These are phyloP conservation scores for Talaromyces adpressus DNA, from an alignment of 495 filamentous ascomycete genomes.

Conservation along the genomic window DNA sequence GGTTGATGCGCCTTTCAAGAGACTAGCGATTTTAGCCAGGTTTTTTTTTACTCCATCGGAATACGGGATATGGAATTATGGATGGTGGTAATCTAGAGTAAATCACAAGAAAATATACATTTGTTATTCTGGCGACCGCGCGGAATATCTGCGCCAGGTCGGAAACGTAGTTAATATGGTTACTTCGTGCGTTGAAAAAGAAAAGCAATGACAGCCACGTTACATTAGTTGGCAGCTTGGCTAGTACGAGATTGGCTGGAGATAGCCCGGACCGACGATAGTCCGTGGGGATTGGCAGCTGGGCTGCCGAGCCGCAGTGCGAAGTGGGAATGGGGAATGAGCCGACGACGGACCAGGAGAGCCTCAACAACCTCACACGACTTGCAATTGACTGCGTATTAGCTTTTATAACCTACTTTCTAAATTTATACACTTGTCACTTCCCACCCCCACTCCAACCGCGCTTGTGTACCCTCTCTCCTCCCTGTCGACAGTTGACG, in stretches of 20 bases:
- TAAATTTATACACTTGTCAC: background rate
- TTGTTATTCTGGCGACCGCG: background rate
- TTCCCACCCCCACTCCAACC: background rate
- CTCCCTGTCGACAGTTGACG: background rate
- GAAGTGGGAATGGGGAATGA: background rate
- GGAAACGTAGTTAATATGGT: background rate
- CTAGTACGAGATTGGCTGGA: background rate
- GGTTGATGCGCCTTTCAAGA: background rate
- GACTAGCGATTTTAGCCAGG: background rate
- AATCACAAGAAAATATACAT: background rate
- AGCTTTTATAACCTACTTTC: background rate
- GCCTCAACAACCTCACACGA: background rate
- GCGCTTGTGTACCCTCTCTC: background rate
- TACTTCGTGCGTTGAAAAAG: background rate
- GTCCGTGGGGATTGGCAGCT: background rate
- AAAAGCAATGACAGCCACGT: background rate
- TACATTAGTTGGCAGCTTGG: background rate
- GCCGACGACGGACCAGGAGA: background rate
- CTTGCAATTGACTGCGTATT: background rate
- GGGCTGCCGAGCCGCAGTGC: slow-evolving; percentile 5
- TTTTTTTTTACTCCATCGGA: background rate
- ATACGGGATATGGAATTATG: background rate
- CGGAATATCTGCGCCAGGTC: background rate
- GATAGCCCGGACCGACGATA: background rate
- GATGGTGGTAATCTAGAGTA: background rate